These are phyloP conservation scores for Amanita fuliginea DNA, from an alignment of 768 basidiomycete species.

Conservation along the genomic window DNA sequence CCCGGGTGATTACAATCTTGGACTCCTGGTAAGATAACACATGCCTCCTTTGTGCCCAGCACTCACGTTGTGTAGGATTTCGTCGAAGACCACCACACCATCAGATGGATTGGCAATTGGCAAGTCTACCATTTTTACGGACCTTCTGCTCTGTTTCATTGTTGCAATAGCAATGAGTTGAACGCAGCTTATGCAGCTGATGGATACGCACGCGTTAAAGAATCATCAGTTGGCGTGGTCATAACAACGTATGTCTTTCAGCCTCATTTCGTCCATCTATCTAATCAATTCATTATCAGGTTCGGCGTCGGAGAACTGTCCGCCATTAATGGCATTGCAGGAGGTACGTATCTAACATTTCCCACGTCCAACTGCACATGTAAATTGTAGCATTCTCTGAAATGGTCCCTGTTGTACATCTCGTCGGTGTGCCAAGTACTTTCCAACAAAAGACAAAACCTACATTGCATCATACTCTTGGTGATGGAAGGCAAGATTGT, in stretches of 20 bases:
- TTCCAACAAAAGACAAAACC: constrained; percentile 59
- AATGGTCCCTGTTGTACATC: constrained; percentile 82
- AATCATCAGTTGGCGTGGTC: constrained; percentile 57
- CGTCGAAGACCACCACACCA: constrained; percentile 65
- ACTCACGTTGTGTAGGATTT: constrained; percentile 43
- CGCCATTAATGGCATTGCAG: constrained; percentile 77
- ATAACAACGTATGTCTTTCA: constrained; percentile 54
- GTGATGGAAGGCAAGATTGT: constrained; percentile 52
- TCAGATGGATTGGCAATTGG: constrained; percentile 88
- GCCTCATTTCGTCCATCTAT: background rate
- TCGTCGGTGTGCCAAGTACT: constrained; percentile 77
- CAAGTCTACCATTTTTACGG: constrained; percentile 15
- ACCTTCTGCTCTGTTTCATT: background rate
- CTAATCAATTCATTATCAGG: constrained; percentile 20
- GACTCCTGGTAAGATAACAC: constrained; percentile 34
- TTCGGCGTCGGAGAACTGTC: constrained; percentile 94
- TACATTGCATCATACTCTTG: constrained; percentile 82
- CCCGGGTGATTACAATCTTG: constrained; percentile 83
- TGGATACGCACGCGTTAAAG: constrained; percentile 85
- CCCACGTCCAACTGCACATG: background rate
- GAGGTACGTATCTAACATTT: constrained; percentile 27
- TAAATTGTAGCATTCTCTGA: constrained; percentile 57
- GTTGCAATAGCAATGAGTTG: constrained; percentile 56
- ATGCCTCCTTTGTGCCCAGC: background rate
- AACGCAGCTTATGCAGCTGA: constrained; percentile 89